Evolutionary conservation across 441 rosid species (phyloP), one percentile per base, ranked within the genome.

Genomic region (Codiaeum variegatum): DNA sequence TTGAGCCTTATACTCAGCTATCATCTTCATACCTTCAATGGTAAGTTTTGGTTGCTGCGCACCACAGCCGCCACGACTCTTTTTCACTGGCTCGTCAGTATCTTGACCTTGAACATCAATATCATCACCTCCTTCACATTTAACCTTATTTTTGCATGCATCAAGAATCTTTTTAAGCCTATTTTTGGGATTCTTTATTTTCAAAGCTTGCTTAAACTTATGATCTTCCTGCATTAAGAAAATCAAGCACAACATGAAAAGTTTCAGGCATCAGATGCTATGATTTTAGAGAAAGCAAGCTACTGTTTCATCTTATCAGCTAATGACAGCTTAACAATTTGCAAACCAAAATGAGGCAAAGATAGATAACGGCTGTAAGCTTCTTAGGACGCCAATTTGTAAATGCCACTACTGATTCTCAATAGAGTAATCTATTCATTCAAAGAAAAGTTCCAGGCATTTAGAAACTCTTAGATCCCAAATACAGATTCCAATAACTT

Each of bases 21-120:
- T 83, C 92, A 96, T 90, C 86, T 96, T 93, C 98, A 96, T 93
- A 65, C 97, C 99, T 82, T 96, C 99, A 75, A 93, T 90, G 44
- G 90, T 90, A 46, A 96, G 78, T 84, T 90, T 95, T 70, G 98
- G 98, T 73, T 88, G 92, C 81, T 80, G 86, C 58, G 89, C 87
- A 75, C 92, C 90, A 74, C 99, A 93, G 59, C 99, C 99, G 78
- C 94, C 96, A 51, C 89, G 93, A 66, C 83, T 85, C 83, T 96
- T 96, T 70, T 90, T 96, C 13, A 85, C 88, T 31, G 96, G 92
- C 77, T 88, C 97, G 4, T 91, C 98, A 0, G 84, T 71, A 71
- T 87, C 94, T 78, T 86, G 90, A 75, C 84, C 82, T 16, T 88
- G 88, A 61, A 82, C 87, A 79, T 89, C 90, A 75, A 88, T 85